phyloP scores from a whole-genome alignment of 2,329 filamentous ascomycete genomes.

The Clarireedia paspali region DNA sequence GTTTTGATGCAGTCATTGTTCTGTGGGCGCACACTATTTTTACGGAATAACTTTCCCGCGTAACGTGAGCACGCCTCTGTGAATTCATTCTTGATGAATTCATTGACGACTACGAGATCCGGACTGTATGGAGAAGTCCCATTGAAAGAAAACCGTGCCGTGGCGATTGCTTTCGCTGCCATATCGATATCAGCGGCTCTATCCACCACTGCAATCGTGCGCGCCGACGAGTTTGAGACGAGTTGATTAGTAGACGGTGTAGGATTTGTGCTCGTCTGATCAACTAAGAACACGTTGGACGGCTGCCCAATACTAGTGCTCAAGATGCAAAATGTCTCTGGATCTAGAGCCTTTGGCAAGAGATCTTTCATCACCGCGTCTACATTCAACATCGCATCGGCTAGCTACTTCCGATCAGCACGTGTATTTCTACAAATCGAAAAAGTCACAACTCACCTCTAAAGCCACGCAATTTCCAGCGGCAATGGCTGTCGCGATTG shows the following conservation, averaged over 20 bases:
- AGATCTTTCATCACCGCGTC: conserved; percentile 33
- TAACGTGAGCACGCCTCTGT: conserved; percentile 9
- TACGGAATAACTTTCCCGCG: conserved; percentile 5
- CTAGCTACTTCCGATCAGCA: conserved; percentile 8
- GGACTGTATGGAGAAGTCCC: conserved; percentile 54
- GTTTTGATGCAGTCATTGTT: background rate
- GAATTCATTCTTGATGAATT: conserved; percentile 49
- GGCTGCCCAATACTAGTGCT: conserved; percentile 22
- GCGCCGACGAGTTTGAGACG: conserved; percentile 22
- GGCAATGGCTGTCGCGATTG: conserved; percentile 39
- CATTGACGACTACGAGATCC: conserved; percentile 57
- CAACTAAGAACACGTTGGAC: conserved; percentile 6
- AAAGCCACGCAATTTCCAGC: conserved; percentile 44
- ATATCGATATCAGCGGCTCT: conserved; percentile 45
- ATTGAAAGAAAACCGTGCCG: conserved; percentile 46
- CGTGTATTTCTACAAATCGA: background rate
- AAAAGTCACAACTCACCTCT: conserved; percentile 31
- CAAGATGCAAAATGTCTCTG: conserved; percentile 40
- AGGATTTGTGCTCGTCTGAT: conserved; percentile 7
- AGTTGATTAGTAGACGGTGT: conserved; percentile 31
- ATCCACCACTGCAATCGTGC: conserved; percentile 50
- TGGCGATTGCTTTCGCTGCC: conserved; percentile 45
- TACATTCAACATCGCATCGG: conserved; percentile 28
- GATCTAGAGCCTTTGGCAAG: conserved; percentile 35
- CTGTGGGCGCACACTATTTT: background rate